phyloP scores from a whole-genome alignment of 1,284 basidiomycete species.

The Cryptococcus sp. region DNA sequence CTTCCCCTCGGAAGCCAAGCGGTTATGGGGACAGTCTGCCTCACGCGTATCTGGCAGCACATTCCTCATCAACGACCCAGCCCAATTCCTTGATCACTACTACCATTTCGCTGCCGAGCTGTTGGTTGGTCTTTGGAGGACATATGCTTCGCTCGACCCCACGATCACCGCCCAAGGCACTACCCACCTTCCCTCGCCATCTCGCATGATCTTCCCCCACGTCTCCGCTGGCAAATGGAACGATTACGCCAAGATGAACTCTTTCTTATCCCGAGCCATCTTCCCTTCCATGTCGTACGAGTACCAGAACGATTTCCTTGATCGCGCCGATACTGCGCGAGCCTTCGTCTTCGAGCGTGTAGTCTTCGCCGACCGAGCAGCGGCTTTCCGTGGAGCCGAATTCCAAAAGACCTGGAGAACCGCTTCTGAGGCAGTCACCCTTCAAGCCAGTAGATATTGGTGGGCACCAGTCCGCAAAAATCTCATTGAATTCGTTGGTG shows the following conservation, averaged over 20 bases:
- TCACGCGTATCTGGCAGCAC: slow-evolving; percentile 49
- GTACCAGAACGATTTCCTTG: slow-evolving; percentile 61
- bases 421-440: slow-evolving; percentile 69
- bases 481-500: slow-evolving; percentile 69
- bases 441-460: slow-evolving; percentile 75
- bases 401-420: slow-evolving; percentile 71
- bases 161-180: slow-evolving; percentile 65
- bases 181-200: slow-evolving; percentile 65
- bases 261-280: slow-evolving; percentile 73
- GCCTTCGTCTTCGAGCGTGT: slow-evolving; percentile 80
- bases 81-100: slow-evolving; percentile 69
- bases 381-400: slow-evolving; percentile 70
- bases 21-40: slow-evolving; percentile 63
- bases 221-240: slow-evolving; percentile 75
- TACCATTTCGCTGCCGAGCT: slow-evolving; percentile 70
- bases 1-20: slow-evolving; percentile 65
- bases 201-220: slow-evolving; percentile 73
- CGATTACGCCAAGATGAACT: slow-evolving; percentile 68
- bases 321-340: slow-evolving; percentile 66
- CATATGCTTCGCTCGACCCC: slow-evolving; percentile 76
- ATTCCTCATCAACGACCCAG: slow-evolving; percentile 71
- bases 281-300: slow-evolving; percentile 66
- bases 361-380: slow-evolving; percentile 76
- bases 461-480: slow-evolving; percentile 75
- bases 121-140: slow-evolving; percentile 83